These are phyloP conservation scores for Pseudogymnoascus sp. DNA, from an alignment of 2,329 filamentous ascomycete species.

Conservation along the genomic window DNA sequence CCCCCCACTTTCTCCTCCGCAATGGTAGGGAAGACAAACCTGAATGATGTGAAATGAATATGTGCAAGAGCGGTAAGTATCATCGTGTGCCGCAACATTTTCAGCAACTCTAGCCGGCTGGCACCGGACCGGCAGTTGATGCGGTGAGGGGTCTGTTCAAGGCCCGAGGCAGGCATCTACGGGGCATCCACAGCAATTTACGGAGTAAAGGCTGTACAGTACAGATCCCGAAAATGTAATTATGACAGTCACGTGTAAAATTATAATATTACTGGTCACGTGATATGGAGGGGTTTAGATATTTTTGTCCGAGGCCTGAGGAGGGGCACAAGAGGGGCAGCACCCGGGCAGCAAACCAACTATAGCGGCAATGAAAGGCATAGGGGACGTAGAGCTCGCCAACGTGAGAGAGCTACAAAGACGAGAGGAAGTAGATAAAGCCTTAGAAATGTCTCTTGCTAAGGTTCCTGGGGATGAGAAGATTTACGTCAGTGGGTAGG, in stretches of 20 bases:
- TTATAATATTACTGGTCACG: not conserved
- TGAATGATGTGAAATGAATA: not conserved
- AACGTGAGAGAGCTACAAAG: not conserved
- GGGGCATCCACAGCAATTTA: not conserved
- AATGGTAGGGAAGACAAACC: not conserved
- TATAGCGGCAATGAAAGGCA: not conserved
- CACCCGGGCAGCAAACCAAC: not conserved
- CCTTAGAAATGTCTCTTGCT: constrained; percentile 50
- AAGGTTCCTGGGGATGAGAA: constrained; percentile 61
- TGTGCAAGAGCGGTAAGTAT: not conserved
- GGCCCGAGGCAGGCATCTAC: not conserved
- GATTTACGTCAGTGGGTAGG: constrained; percentile 73
- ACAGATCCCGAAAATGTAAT: not conserved
- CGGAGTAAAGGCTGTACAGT: not conserved
- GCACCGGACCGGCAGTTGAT: not conserved
- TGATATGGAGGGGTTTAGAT: not conserved
- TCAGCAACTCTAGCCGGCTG: not conserved
- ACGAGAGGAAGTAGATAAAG: not conserved
- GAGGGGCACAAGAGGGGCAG: constrained; percentile 3
- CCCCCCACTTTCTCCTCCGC: not conserved
- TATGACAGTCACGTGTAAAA: not conserved
- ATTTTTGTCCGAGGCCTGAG: not conserved
- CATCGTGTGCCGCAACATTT: not conserved
- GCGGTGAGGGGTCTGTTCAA: not conserved
- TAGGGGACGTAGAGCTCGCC: not conserved